Evolutionary conservation across 2,329 filamentous ascomycete genomes (phyloP), one percentile per base, ranked within the genome.

Genomic region (Fusarium proliferatum): DNA sequence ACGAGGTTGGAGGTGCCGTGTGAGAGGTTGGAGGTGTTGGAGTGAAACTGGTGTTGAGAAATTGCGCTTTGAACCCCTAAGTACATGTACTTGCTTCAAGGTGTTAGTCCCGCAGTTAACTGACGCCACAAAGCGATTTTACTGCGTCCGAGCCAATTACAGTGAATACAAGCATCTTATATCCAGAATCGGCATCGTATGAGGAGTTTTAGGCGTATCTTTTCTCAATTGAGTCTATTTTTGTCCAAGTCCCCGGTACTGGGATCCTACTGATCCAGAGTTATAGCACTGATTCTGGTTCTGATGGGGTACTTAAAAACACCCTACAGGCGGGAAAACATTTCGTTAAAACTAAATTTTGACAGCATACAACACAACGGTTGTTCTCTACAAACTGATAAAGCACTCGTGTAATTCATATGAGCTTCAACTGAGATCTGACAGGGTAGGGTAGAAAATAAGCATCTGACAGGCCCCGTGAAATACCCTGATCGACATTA

Each of bases 41-140:
- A 52, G 43, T 15, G 16, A 46, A 65, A 39, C 34, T 59, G 41
- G 41, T 28, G 33, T 69, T 69, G 41, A 48, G 58, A 53, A 46
- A 62, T 67, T 51, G 51, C 30, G 36, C 33, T 23, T 19, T 15
- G 38, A 28, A 26, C 39, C 34, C 23, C 23, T 30, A 52, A 28
- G 34, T 52, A 28, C 43, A 38, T 19, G 55, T 49, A 49, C 55
- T 38, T 39, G 34, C 3, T 33, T 21, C 23, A 34, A 51, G 16
- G 16, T 23, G 34, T 6, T 34, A 17, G 61, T 48, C 53, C 53
- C 41, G 45, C 42, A 45, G 36, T 57, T 23, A 23, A 41, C 23
- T 45, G 34, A 43, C 48, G 41, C 63, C 49, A 48, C 46, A 10
- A 36, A 48, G 26, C 23, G 21, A 36, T 39, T 59, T 16, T 12